Conservation (phyloP, 2,329 filamentous ascomycete genomes). For the Aspergillus carbonarius region DNA sequence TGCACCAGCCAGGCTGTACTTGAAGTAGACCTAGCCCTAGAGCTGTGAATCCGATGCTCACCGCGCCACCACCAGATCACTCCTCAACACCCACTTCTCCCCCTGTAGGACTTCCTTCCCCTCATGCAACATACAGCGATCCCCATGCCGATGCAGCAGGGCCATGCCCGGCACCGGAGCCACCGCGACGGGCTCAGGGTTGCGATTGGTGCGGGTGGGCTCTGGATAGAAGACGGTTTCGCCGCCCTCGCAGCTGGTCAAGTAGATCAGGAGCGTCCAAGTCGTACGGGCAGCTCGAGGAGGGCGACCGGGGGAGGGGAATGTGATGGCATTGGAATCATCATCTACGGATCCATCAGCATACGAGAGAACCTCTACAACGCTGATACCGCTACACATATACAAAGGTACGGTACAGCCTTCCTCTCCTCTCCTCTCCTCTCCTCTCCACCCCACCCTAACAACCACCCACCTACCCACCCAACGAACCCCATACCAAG, state of each 20-base stretch:
- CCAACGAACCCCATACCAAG: not conserved
- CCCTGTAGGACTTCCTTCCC: slow-evolving; percentile 74
- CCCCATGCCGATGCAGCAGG: slow-evolving; percentile 82
- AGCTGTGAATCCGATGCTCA: slow-evolving; percentile 17
- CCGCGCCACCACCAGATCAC: slow-evolving; percentile 61
- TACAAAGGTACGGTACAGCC: too few species aligned
- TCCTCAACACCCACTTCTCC: slow-evolving; percentile 89
- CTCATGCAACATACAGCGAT: slow-evolving; percentile 87
- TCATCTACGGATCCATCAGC: slow-evolving; percentile 61
- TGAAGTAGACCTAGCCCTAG: not conserved
- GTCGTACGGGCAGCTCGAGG: slow-evolving; percentile 66
- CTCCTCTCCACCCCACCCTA: too few species aligned
- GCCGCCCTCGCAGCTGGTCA: slow-evolving; percentile 80
- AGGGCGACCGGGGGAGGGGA: slow-evolving; percentile 50
- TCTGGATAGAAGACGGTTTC: slow-evolving; percentile 91
- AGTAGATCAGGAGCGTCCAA: slow-evolving; percentile 86
- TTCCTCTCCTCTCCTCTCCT: too few species aligned
- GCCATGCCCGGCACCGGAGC: slow-evolving; percentile 80
- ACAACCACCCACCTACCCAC: not conserved
- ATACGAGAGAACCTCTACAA: not conserved
- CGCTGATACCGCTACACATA: not conserved
- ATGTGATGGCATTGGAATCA: slow-evolving; percentile 71
- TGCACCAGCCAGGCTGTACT: not conserved
- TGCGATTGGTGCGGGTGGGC: slow-evolving; percentile 43
- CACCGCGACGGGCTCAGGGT: slow-evolving; percentile 66